Evolutionary conservation across 2,329 filamentous ascomycete genomes (phyloP).

Genomic region (Karstenula rhodostoma): DNA sequence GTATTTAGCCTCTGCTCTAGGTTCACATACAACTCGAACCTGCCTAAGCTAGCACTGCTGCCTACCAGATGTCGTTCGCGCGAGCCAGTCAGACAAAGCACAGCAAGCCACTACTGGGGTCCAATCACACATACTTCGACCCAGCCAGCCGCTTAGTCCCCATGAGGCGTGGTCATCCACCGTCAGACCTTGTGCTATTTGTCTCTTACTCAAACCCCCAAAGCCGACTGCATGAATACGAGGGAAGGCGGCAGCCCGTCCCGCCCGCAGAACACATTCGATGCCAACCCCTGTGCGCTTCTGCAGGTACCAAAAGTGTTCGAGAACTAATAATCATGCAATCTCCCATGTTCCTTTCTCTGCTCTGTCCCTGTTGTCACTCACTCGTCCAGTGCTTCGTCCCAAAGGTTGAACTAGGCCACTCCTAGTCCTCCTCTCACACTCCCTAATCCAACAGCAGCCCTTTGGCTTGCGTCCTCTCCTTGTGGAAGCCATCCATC

Average conservation of each 20-base stretch:
- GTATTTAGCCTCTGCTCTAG: background rate
- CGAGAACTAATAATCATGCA: constrained; percentile 31
- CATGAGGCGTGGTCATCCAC: background rate
- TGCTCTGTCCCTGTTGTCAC: constrained; percentile 31
- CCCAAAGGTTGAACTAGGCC: constrained; percentile 7
- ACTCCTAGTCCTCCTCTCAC: constrained; percentile 21
- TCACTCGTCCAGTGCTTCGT: constrained; percentile 19
- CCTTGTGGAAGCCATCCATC: constrained; percentile 53
- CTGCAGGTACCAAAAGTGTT: constrained; percentile 38
- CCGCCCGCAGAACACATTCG: constrained; percentile 23
- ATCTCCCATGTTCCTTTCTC: constrained; percentile 41
- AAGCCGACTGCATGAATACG: background rate
- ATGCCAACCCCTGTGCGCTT: constrained; percentile 26
- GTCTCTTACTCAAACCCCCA: background rate
- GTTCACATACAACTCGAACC: background rate
- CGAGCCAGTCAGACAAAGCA: background rate
- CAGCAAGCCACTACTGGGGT: constrained; percentile 1
- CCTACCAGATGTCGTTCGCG: background rate
- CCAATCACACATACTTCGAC: background rate
- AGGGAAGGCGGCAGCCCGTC: constrained; percentile 23
- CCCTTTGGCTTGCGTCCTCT: constrained; percentile 64
- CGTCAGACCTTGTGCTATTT: background rate
- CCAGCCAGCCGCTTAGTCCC: background rate
- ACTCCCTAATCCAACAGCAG: constrained; percentile 43
- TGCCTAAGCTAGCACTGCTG: constrained; percentile 5